Evolutionary conservation across 1,284 basidiomycete genomes (phyloP).

Genomic region (Termitomyces sp.): DNA sequence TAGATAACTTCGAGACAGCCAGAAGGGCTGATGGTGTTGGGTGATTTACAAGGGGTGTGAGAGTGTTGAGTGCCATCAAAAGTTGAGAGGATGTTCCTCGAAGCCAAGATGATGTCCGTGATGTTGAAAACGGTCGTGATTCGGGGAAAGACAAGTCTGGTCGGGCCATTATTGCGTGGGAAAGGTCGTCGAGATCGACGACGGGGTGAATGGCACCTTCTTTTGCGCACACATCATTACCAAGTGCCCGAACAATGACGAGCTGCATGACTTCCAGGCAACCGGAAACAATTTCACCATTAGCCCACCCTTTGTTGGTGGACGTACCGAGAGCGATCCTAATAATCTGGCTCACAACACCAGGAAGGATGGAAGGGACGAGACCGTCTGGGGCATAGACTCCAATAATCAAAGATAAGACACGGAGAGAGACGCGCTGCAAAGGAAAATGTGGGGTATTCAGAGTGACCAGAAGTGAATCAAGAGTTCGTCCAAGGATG

Average conservation of each 20-base stretch:
- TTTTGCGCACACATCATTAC: conserved; percentile 59
- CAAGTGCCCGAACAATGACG: conserved; percentile 52
- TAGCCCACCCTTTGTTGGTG: conserved; percentile 54
- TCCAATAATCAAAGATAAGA: conserved; percentile 51
- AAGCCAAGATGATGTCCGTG: conserved; percentile 54
- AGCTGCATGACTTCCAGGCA: conserved; percentile 55
- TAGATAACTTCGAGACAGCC: conserved; percentile 54
- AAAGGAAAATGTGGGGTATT: conserved; percentile 55
- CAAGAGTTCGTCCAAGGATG: conserved; percentile 78
- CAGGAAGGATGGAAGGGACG: conserved; percentile 74
- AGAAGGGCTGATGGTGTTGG: conserved; percentile 58
- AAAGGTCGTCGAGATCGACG: conserved; percentile 60
- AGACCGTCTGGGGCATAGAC: conserved; percentile 62
- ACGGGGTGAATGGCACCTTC: conserved; percentile 54
- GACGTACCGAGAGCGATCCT: conserved; percentile 59
- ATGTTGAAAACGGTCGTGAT: conserved; percentile 39
- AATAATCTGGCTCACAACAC: conserved; percentile 70
- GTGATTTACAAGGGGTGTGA: conserved; percentile 59
- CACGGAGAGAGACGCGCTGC: conserved; percentile 60
- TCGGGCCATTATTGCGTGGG: conserved; percentile 25
- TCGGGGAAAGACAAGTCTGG: conserved; percentile 8
- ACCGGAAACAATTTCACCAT: conserved; percentile 58
- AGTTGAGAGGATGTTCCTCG: conserved; percentile 62
- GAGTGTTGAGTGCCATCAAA: conserved; percentile 61
- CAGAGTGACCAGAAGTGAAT: conserved; percentile 58